These are phyloP conservation scores for Elaeagnus macrophylla DNA, from an alignment of 306 rosid genomes.

Conservation along the genomic window DNA sequence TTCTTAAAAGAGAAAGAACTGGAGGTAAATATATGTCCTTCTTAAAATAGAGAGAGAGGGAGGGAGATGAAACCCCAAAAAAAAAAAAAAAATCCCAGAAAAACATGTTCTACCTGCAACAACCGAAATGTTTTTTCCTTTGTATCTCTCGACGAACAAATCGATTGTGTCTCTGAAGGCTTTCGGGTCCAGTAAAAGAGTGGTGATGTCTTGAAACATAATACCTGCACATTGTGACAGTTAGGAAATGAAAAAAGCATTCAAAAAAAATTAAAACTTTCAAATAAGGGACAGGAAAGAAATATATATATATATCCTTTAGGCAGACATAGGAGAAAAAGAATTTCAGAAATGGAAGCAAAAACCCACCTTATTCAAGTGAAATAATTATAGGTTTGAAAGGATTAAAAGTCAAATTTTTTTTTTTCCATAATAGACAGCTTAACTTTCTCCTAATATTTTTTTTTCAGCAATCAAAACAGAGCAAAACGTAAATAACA, in stretches of 20 bases:
- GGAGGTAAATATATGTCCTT: neutral
- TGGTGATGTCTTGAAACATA: conserved; percentile 94
- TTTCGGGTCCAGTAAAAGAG: conserved; percentile 77
- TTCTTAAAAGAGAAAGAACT: neutral
- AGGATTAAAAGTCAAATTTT: neutral
- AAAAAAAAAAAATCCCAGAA: no score
- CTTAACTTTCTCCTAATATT: neutral
- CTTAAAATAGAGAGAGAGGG: no score
- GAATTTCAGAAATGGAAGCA: conserved; percentile 5
- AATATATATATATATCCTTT: conserved; percentile 6
- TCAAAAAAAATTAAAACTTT: neutral
- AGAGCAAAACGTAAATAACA: neutral
- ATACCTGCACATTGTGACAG: conserved; percentile 58
- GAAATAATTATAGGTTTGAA: neutral
- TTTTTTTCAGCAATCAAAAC: neutral
- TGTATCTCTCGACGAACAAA: conserved; percentile 84
- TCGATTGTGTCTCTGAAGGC: conserved; percentile 87
- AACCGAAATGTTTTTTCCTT: conserved; percentile 83
- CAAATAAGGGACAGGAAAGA: neutral
- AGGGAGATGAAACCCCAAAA: no score
- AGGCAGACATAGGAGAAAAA: conserved; percentile 1
- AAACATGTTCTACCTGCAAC: conserved; percentile 74
- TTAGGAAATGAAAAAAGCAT: neutral
- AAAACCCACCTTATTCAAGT: conserved; percentile 7
- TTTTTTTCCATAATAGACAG: no score